Evolutionary conservation across 2,329 filamentous ascomycete genomes (phyloP).

Genomic region (Beauveria caledonica): DNA sequence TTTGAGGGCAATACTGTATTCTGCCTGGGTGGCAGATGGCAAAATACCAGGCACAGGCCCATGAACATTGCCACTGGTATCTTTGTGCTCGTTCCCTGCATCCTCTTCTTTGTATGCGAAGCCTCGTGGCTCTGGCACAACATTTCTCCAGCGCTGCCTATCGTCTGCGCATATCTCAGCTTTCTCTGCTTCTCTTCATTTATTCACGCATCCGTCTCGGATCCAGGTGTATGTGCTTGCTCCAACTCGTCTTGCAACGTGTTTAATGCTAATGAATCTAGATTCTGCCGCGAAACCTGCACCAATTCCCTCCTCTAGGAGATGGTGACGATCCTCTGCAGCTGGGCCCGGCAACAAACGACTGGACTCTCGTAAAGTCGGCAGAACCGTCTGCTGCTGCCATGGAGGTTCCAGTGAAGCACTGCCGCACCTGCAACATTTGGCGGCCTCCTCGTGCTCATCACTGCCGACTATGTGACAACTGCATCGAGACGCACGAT

Average conservation of each 20-base stretch:
- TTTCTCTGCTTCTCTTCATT: conserved; percentile 90
- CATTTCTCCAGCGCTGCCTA: conserved; percentile 79
- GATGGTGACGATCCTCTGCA: conserved; percentile 73
- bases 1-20: conserved; percentile 92
- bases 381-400: conserved; percentile 67
- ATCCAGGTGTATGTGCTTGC: conserved; percentile 70
- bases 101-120: conserved; percentile 79
- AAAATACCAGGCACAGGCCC: conserved; percentile 80
- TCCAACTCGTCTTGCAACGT: not conserved
- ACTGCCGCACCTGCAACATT: conserved; percentile 94
- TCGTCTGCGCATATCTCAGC: conserved; percentile 86
- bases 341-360: conserved; percentile 76
- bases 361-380: conserved; percentile 88
- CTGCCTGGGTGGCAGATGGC: conserved; percentile 73
- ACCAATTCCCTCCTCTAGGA: conserved; percentile 71
- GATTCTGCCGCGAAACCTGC: conserved; percentile 89
- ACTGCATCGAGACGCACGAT: conserved; percentile 93
- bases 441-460: conserved; percentile 95
- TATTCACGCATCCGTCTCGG: conserved; percentile 81
- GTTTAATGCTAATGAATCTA: conserved; percentile 26
- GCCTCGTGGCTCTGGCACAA: conserved; percentile 80
- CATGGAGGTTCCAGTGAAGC: conserved; percentile 97
- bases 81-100: conserved; percentile 68
- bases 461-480: conserved; percentile 94
- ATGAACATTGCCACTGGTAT: conserved; percentile 83